Percentiles rank a stretch among this genome's conserved stretches.
phyloP scores from a whole-genome alignment of 192 early-diverging fungal species.

The Gorgonomyces haynaldii region DNA sequence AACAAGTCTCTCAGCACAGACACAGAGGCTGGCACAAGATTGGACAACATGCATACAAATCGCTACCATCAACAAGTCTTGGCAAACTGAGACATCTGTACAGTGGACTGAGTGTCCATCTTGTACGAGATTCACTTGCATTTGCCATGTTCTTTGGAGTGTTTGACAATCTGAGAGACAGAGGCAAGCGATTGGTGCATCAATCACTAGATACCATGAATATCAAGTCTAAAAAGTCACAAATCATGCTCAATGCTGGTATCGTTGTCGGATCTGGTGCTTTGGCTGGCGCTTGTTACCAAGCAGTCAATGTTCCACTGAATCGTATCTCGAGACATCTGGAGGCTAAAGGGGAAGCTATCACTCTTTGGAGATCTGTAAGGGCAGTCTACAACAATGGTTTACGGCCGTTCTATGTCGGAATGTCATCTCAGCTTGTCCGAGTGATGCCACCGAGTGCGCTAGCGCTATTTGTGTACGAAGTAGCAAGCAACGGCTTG shows the following conservation, averaged over 20 bases:
- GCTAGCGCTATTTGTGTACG: constrained; percentile 36
- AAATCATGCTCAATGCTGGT: constrained; percentile 4
- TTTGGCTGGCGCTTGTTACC: constrained; percentile 33
- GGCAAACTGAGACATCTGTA: constrained; percentile 18
- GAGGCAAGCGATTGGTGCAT: constrained; percentile 22
- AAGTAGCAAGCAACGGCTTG: constrained; percentile 21
- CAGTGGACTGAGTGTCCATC: constrained; percentile 15
- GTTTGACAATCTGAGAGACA: constrained; percentile 26
- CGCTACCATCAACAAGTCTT: constrained; percentile 10
- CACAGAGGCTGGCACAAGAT: constrained; percentile 19
- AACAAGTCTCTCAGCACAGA: constrained; percentile 18
- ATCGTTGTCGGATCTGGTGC: constrained; percentile 31
- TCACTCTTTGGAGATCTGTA: constrained; percentile 15
- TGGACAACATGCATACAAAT: constrained; percentile 5
- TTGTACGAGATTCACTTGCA: constrained; percentile 19
- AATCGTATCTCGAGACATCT: constrained; percentile 11
- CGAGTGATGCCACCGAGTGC: constrained; percentile 39
- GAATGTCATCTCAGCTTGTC: constrained; percentile 32
- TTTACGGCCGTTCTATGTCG: constrained; percentile 25
- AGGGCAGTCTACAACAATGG: constrained; percentile 14
- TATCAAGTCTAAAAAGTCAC: constrained; percentile 10
- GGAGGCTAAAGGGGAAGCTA: background rate
- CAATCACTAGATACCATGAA: constrained; percentile 19
- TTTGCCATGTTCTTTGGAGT: constrained; percentile 43
- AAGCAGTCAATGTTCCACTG: constrained; percentile 29